Base-by-base conservation (phyloP, 2,329 filamentous ascomycete species). In the Basipetospora chlamydospora region DNA sequence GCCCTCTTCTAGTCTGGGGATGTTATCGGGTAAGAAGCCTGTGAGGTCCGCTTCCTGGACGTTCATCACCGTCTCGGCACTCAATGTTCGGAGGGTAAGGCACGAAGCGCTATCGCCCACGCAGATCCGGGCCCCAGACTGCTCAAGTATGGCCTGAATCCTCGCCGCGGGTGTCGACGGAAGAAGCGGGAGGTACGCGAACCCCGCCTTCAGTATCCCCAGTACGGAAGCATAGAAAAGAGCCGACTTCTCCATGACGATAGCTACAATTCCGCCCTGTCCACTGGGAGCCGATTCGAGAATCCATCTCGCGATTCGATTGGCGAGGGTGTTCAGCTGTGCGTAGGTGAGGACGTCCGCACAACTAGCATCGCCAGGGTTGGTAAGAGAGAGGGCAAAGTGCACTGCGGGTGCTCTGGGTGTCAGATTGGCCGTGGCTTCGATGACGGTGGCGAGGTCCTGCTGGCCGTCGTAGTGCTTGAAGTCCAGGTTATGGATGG, bases 171-270 rank as follows among this genome's bases (percentile, higher is more conserved):
- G 83, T 0, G 77, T 80, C n/a, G 69, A 73, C 1, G 82, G 80
- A 1, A 83, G 65, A 4, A 93, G 63, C 0, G 85, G 84, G n/a
- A 93, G 57, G 48, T 92, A 90, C 6, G 77, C 83, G 47, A 76
- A 77, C 7, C 84, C 83, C 5, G 73, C 61, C 48, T 92, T 92
- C 22, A 84, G 54, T 16, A 78, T 68, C 1, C 74, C 85, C 21
- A 94, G 61, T 18, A 93, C 82, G 0, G 75, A 67, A 20, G 77
- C 63, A 48, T 93, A 93, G 1, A 92, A 58, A 18, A 74, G 54
- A 1, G 74, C 53, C 0, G 78, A 87, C 50, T 90, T 92, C 16
- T 87, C 72, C 70, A 92, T 77, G 31, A 79, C 63, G 30, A 93
- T 70, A 23, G 76, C 77, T n/a, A 92, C 61, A 8, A 83, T 57